Base-by-base conservation (phyloP, 192 early-diverging fungal genomes). In the Obelidium mucronatum region DNA sequence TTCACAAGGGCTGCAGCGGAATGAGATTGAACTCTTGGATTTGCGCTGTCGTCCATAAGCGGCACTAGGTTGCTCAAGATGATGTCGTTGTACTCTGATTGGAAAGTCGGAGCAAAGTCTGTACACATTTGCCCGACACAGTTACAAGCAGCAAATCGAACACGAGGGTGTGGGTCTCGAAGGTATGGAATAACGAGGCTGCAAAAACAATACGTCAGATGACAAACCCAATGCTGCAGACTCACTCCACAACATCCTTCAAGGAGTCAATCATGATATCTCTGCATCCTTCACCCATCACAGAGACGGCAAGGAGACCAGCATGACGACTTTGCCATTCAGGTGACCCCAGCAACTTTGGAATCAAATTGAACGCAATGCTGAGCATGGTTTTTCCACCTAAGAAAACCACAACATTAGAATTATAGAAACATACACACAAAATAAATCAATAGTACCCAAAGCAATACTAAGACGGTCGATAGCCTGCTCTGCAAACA, bases 1-100 rank as follows among this genome's bases (percentile, higher is more conserved):
- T 99, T 99, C 77, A 99, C 97, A 83, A 98, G 86, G 0, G 97
- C 97, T 24, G 96, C 96, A 5, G 96, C 97, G 26, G 94, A 93
- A 69, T 98, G 96, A 34, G 95, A 89, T 79, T 98, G 97, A 37
- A 99, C 97, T 60, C 98, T 44, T 3, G 96, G 93, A 82, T 79
- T 85, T 24, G 83, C 65, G 6, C 79, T 67, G 74, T 95, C 94
- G 64, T 92, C 93, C 94, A 99, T 94, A 59, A 93, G 86, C 1
- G 95, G 92, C 35, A 99, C 90, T 48, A 99, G 86, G 61, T 88
- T 84, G 33, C 88, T 82, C 40, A 98, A 85, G 56, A 83, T 78
- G 4, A 75, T 28, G 28, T 79, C 81, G 37, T 80, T 73, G 53
- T 71, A 82, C 31, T 78, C 78, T 36, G 70, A 74, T 37, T 84